Conservation (phyloP, 345 rosid genomes). For the Eucalyptus melliodora region DNA sequence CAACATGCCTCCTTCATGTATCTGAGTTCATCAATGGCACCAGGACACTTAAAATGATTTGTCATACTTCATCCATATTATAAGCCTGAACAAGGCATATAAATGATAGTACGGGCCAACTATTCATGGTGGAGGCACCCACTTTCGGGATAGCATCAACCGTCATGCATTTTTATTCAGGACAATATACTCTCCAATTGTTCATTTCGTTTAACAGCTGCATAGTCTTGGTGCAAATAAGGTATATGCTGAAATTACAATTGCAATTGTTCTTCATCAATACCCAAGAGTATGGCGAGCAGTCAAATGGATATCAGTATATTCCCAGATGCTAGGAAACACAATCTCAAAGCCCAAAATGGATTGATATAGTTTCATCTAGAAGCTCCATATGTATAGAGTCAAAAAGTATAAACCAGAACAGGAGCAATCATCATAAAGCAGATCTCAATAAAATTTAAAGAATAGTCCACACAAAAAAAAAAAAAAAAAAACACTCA, state of each 20-base stretch:
- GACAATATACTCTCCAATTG: not conserved
- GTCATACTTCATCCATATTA: not conserved
- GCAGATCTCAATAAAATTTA: not conserved
- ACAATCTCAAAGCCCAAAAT: not conserved
- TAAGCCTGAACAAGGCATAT: not conserved
- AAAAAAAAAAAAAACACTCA: no score
- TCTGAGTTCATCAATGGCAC: not conserved
- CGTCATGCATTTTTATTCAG: not conserved
- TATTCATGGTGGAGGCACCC: not conserved
- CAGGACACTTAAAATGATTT: not conserved
- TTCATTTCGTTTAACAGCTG: not conserved
- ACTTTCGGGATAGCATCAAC: not conserved
- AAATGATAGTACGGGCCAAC: not conserved
- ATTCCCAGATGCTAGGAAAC: not conserved
- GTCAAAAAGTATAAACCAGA: not conserved
- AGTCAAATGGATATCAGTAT: not conserved
- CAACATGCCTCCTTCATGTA: not conserved
- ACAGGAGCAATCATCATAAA: not conserved
- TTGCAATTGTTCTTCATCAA: not conserved
- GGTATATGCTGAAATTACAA: not conserved
- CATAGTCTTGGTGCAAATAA: not conserved
- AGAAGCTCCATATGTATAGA: not conserved
- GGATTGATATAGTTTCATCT: not conserved
- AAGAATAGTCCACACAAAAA: not conserved
- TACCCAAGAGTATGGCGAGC: not conserved